Percentiles rank a stretch among this genome's conserved stretches.
phyloP scores from a whole-genome alignment of 768 basidiomycete species.

The Trametes cingulata region DNA sequence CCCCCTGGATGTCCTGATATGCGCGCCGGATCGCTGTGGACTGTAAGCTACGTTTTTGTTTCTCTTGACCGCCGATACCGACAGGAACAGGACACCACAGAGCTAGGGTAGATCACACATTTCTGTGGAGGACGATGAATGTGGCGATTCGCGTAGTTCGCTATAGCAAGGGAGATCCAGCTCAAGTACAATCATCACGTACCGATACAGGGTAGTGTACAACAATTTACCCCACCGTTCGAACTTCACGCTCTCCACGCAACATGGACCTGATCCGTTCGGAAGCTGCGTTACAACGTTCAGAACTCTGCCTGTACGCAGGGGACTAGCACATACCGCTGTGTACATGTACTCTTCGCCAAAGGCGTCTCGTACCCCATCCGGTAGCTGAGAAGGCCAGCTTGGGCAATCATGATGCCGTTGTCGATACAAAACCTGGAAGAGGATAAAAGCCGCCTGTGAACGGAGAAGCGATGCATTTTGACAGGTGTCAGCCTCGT shows the following conservation, averaged over 20 bases:
- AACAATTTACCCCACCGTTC: background rate
- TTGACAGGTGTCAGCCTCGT: slow-evolving; percentile 24
- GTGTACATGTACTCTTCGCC: slow-evolving; percentile 84
- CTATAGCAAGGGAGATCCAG: background rate
- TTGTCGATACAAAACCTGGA: slow-evolving; percentile 97
- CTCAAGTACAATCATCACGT: background rate
- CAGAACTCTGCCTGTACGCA: background rate
- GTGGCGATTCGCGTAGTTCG: no score
- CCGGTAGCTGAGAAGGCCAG: slow-evolving; percentile 86
- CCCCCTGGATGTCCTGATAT: background rate
- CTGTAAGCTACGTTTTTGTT: background rate
- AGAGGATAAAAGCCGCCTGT: background rate
- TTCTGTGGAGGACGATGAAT: no score
- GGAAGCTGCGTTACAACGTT: slow-evolving; percentile 57
- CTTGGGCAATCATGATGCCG: slow-evolving; percentile 99
- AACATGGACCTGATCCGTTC: slow-evolving; percentile 93
- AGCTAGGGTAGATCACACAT: no score
- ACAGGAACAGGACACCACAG: background rate
- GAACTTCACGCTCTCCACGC: slow-evolving; percentile 71
- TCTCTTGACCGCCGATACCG: background rate
- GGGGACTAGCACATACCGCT: slow-evolving; percentile 57
- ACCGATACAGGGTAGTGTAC: background rate
- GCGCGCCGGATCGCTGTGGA: background rate
- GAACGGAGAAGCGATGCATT: background rate
- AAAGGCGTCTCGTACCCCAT: slow-evolving; percentile 87